Evolutionary conservation across 2,329 filamentous ascomycete species (phyloP).

Genomic region (Fusarium sp.): DNA sequence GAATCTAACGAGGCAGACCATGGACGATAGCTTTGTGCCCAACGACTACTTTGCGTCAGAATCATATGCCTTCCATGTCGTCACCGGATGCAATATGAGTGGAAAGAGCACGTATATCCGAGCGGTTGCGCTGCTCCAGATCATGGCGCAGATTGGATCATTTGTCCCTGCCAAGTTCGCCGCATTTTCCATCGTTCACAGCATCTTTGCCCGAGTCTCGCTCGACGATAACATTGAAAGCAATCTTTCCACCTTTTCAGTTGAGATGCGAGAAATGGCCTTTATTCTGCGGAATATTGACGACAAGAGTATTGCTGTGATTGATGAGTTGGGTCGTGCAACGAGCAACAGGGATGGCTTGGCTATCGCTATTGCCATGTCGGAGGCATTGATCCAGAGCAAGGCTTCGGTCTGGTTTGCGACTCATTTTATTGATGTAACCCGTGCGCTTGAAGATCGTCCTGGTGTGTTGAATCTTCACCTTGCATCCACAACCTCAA

Average conservation of each 20-base stretch:
- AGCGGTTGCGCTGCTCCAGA: slow-evolving; percentile 81
- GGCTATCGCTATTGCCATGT: slow-evolving; percentile 88
- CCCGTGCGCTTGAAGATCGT: slow-evolving; percentile 77
- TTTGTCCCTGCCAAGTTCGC: slow-evolving; percentile 91
- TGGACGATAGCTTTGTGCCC: slow-evolving; percentile 77
- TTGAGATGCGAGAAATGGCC: slow-evolving; percentile 96
- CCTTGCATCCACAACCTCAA: slow-evolving; percentile 74
- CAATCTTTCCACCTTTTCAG: slow-evolving; percentile 91
- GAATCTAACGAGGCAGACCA: slow-evolving; percentile 56
- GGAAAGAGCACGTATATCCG: slow-evolving; percentile 97
- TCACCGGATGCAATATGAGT: slow-evolving; percentile 98
- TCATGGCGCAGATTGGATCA: slow-evolving; percentile 94
- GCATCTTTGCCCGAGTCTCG: slow-evolving; percentile 88
- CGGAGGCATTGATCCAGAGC: slow-evolving; percentile 85
- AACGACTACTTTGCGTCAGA: slow-evolving; percentile 90
- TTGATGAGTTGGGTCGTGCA: slow-evolving; percentile 92
- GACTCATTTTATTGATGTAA: slow-evolving; percentile 89
- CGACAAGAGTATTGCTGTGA: slow-evolving; percentile 78
- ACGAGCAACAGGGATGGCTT: slow-evolving; percentile 91
- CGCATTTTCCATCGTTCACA: slow-evolving; percentile 80
- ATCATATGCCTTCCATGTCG: slow-evolving; percentile 86
- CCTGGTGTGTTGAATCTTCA: slow-evolving; percentile 86
- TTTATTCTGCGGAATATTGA: slow-evolving; percentile 90
- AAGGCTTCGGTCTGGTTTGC: slow-evolving; percentile 89
- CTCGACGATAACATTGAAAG: slow-evolving; percentile 89